Conservation (phyloP, 768 basidiomycete species). For the Agrocybe chaxingu region DNA sequence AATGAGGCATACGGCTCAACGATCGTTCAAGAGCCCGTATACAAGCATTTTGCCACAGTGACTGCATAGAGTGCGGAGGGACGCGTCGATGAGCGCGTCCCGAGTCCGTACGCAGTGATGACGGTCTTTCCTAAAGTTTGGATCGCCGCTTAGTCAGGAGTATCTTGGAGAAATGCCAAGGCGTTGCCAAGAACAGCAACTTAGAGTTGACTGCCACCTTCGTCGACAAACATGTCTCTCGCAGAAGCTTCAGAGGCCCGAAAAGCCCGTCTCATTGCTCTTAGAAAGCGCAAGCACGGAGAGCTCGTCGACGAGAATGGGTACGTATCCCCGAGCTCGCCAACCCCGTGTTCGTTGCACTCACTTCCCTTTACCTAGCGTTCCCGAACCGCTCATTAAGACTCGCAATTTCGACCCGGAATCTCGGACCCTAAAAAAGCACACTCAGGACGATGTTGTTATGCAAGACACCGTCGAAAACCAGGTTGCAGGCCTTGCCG, state of each 20-base stretch:
- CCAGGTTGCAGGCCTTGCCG: slow-evolving; percentile 78
- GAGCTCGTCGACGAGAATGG: slow-evolving; percentile 40
- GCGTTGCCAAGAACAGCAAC: neutral
- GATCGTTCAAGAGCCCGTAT: slow-evolving; percentile 21
- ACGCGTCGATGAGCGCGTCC: slow-evolving; percentile 1
- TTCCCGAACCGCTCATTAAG: slow-evolving; percentile 50
- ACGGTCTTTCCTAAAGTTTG: neutral
- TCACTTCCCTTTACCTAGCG: slow-evolving; percentile 14
- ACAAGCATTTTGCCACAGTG: slow-evolving; percentile 24
- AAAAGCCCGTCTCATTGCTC: slow-evolving; percentile 75
- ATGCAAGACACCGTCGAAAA: slow-evolving; percentile 87
- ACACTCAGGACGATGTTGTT: slow-evolving; percentile 49
- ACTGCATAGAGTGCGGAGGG: slow-evolving; percentile 18
- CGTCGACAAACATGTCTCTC: slow-evolving; percentile 43
- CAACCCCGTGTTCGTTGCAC: neutral
- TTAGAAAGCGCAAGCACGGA: slow-evolving; percentile 71
- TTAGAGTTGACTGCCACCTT: neutral
- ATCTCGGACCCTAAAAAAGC: slow-evolving; percentile 75
- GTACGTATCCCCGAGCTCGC: slow-evolving; percentile 24
- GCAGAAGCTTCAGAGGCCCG: slow-evolving; percentile 77
- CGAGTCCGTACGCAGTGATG: slow-evolving; percentile 6
- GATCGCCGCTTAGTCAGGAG: slow-evolving; percentile 18
- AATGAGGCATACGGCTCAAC: slow-evolving; percentile 3
- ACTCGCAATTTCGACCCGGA: slow-evolving; percentile 89
- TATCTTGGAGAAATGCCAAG: neutral